Base-by-base conservation (phyloP, 1,284 basidiomycete genomes). In the Apiotrichum laibachii region DNA sequence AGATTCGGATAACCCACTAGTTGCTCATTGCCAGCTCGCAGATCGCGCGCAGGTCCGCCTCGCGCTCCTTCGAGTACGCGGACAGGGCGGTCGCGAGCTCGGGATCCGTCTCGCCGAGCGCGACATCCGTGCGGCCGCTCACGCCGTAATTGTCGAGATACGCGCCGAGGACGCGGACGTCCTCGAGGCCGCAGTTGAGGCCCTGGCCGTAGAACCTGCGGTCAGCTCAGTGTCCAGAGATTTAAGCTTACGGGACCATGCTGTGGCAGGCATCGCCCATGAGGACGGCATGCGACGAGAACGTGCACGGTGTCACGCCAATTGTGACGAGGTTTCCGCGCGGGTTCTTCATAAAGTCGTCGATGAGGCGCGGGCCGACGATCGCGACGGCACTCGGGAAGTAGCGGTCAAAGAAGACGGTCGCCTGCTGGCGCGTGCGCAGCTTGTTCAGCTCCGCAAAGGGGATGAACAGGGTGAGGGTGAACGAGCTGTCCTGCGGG, bases 131-230 rank as follows among this genome's bases (percentile, higher is more conserved):
- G 22, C 67, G 66, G 16, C 80, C 69, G 61, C 83, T 78, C 59
- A 92, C 86, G 19, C 81, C 81, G 72, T 88, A 85, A 60, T 85
- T 82, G 59, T 86, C 84, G 66, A 98, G 82, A 57, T 92, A 80
- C 35, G 86, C 82, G 59, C 86, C 85, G 64, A 99, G 83, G 50
- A 98, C 86, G 62, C 95, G 86, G 60, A 99, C 93, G 77, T 99
- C 95, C 80, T 99, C 95, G 57, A 99, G 84, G 12, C 95, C 95
- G 73, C 94, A 97, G 75, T 99, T 99, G 67, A 99, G 84, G 19
- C 95, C 95, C 81, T 99, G 95, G 22, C 93, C 95, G 77, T 95
- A 99, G 81, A 99, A 99, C 51, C 95, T 95, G 11, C 10, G 31
- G 42, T 26, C 3, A 21, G 43, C 10, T 11, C 19, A 6, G 19